A percentile compares a stretch with the other conserved stretches of the same genome.
These are phyloP conservation scores for Trypanosoma theileri DNA, from an alignment of 208 protist genomes.

Conservation along the genomic window DNA sequence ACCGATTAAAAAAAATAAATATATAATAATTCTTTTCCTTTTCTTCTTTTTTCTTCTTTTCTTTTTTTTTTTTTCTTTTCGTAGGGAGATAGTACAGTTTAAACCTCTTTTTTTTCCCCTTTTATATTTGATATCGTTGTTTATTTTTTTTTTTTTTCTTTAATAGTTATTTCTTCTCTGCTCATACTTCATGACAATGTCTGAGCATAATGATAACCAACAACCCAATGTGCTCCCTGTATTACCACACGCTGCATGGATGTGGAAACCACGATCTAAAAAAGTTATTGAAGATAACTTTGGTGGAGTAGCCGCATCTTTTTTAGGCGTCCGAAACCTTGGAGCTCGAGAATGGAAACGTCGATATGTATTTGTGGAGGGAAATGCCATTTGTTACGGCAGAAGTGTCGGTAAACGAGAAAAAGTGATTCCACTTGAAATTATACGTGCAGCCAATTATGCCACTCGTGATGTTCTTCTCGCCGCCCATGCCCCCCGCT, in stretches of 20 bases:
- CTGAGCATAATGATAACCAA: slow-evolving; percentile 17
- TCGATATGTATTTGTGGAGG: slow-evolving; percentile 54
- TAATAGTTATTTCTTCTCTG: too few species aligned
- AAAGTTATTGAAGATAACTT: slow-evolving; percentile 31
- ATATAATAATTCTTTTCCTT: too few species aligned
- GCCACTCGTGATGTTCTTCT: slow-evolving; percentile 31
- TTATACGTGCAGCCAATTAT: slow-evolving; percentile 33
- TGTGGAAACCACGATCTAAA: slow-evolving; percentile 75
- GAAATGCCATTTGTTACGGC: slow-evolving; percentile 50
- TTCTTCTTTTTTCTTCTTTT: background rate
- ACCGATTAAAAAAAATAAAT: too few species aligned
- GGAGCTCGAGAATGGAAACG: slow-evolving; percentile 56
- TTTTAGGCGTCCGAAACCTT: slow-evolving; percentile 44
- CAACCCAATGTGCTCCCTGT: slow-evolving; percentile 1
- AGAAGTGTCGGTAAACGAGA: slow-evolving; percentile 30
- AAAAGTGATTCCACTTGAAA: slow-evolving; percentile 55
- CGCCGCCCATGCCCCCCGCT: slow-evolving; percentile 39
- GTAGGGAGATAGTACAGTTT: background rate
- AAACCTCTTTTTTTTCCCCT: background rate
- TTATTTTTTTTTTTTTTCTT: slow-evolving; percentile 7
- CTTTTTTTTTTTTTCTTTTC: background rate
- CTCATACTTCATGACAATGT: slow-evolving; percentile 7
- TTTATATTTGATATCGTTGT: background rate
- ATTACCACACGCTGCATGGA: slow-evolving; percentile 46
- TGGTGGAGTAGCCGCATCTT: slow-evolving; percentile 21